Conservation (phyloP, 1,284 basidiomycete species). For the Vanrija pseudolonga region DNA sequence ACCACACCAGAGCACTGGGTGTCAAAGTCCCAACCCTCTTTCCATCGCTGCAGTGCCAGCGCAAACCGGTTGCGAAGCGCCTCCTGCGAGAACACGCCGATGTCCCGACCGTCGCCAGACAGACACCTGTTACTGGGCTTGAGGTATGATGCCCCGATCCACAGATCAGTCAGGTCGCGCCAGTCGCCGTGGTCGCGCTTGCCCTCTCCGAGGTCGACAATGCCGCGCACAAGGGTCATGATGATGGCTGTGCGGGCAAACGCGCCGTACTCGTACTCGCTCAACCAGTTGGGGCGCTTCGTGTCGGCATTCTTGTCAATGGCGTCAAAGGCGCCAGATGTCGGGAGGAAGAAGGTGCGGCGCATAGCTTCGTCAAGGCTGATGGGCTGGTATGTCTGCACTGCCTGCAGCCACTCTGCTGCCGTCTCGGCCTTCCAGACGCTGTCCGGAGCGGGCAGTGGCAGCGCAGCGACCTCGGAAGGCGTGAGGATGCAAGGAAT, state of each 20-base stretch:
- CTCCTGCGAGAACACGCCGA: conserved; percentile 31
- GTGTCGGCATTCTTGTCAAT: conserved; percentile 35
- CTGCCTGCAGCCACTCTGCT: conserved; percentile 42
- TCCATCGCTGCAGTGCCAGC: conserved; percentile 46
- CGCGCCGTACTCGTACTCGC: conserved; percentile 45
- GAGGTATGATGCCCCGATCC: conserved; percentile 39
- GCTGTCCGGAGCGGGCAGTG: conserved; percentile 49
- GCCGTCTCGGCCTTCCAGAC: conserved; percentile 50
- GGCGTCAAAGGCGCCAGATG: conserved; percentile 37
- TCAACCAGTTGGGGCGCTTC: conserved; percentile 36
- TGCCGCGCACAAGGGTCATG: conserved; percentile 46
- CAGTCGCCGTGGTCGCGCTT: conserved; percentile 46
- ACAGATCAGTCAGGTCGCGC: conserved; percentile 48
- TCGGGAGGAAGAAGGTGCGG: conserved; percentile 42
- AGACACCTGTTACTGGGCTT: conserved; percentile 30
- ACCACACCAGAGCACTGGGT: conserved; percentile 29
- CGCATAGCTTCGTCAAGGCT: conserved; percentile 46
- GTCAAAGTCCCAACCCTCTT: conserved; percentile 52
- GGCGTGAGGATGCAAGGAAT: conserved; percentile 44
- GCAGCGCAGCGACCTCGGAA: conserved; percentile 44
- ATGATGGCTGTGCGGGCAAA: conserved; percentile 50
- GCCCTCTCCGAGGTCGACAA: conserved; percentile 51
- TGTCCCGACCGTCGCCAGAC: conserved; percentile 30
- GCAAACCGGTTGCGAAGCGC: conserved; percentile 32
- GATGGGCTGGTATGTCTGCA: conserved; percentile 36